Evolutionary conservation across 208 protist genomes (phyloP).

Genomic region (Strigomonas oncopelti): DNA sequence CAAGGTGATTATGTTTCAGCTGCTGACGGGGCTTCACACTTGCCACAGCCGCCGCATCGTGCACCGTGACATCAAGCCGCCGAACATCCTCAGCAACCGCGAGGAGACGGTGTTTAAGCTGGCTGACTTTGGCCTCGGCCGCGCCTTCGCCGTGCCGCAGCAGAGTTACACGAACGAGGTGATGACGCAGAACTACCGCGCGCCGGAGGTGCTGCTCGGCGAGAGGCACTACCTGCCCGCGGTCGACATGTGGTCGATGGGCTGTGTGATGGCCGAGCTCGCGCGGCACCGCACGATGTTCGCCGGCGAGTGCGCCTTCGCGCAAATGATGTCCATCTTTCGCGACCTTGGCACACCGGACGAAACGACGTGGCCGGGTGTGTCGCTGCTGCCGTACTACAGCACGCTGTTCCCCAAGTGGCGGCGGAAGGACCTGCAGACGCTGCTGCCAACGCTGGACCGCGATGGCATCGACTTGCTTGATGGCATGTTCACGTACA

Average conservation of each 20-base stretch:
- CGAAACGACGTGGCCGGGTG: slow-evolving; percentile 28
- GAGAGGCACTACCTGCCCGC: slow-evolving; percentile 66
- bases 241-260: slow-evolving; percentile 90
- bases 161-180: slow-evolving; percentile 34
- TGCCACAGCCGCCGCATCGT: slow-evolving; percentile 90
- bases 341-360: slow-evolving; percentile 61
- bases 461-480: slow-evolving; percentile 64
- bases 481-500: slow-evolving; percentile 38
- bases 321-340: slow-evolving; percentile 85
- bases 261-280: slow-evolving; percentile 88
- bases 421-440: background rate
- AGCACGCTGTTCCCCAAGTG: background rate
- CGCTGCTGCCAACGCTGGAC: slow-evolving; percentile 28
- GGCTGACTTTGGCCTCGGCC: slow-evolving; percentile 88
- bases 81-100: slow-evolving; percentile 80
- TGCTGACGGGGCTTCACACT: slow-evolving; percentile 78
- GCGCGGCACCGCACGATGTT: slow-evolving; percentile 78
- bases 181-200: slow-evolving; percentile 90
- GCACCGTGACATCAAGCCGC: slow-evolving; percentile 92
- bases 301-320: slow-evolving; percentile 81
- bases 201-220: slow-evolving; percentile 89
- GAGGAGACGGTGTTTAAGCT: slow-evolving; percentile 58
- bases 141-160: background rate
- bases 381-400: background rate
- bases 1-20: slow-evolving; percentile 73